Evolutionary conservation across 192 early-diverging fungal genomes (phyloP).

Genomic region (Coemansia sp.): DNA sequence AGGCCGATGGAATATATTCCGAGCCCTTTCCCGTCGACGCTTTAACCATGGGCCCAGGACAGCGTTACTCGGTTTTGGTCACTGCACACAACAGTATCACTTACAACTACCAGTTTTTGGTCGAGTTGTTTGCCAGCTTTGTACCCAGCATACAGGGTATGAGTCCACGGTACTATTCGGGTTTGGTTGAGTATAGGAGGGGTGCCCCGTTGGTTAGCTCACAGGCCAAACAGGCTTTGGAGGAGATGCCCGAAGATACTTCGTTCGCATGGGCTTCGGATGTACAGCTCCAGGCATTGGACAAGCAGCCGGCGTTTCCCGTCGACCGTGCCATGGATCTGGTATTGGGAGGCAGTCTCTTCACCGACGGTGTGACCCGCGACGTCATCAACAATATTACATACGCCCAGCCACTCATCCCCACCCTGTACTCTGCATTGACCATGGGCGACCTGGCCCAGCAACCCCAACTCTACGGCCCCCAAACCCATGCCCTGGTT

Average conservation of each 20-base stretch:
- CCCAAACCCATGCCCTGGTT: slow-evolving; percentile 54
- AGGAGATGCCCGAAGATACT: background rate
- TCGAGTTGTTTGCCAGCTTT: slow-evolving; percentile 2
- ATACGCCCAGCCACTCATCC: slow-evolving; percentile 57
- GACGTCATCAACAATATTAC: slow-evolving; percentile 53
- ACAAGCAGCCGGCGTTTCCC: slow-evolving; percentile 1
- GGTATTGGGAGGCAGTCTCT: too few relatives aligned
- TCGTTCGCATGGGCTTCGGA: background rate
- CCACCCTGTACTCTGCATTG: slow-evolving; percentile 57
- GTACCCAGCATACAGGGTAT: background rate
- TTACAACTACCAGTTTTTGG: slow-evolving; percentile 14
- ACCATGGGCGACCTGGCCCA: slow-evolving; percentile 48
- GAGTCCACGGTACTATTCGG: slow-evolving; percentile 2
- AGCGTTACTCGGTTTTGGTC: slow-evolving; percentile 18
- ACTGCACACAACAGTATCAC: background rate
- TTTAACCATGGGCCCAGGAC: slow-evolving; percentile 6
- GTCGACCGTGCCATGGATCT: slow-evolving; percentile 2
- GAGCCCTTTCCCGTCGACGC: background rate
- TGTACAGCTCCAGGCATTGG: background rate
- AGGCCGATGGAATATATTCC: background rate
- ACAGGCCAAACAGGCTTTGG: too few relatives aligned
- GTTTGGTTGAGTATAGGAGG: slow-evolving; percentile 3
- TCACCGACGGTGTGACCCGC: background rate
- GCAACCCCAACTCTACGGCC: slow-evolving; percentile 54
- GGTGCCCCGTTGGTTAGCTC: too few relatives aligned